A percentile compares a stretch with the other conserved stretches of the same genome.
Conservation (phyloP, 495 filamentous ascomycete species). For the Neurospora cerealis region DNA sequence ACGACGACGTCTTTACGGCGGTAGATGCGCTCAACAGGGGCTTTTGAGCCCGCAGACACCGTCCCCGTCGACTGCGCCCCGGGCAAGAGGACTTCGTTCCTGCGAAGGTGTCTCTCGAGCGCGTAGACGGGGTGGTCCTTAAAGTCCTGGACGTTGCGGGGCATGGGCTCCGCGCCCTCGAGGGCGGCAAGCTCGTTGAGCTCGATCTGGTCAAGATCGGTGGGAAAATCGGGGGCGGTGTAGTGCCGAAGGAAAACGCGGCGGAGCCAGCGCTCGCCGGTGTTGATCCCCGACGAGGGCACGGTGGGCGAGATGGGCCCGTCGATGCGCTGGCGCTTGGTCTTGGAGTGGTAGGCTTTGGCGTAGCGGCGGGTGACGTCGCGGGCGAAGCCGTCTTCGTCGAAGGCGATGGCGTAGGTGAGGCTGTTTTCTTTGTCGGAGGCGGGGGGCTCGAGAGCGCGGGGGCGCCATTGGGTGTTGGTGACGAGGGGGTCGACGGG, state of each 20-base stretch:
- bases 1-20: slow-evolving; percentile 68
- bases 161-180: slow-evolving; percentile 75
- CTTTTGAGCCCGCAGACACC: slow-evolving; percentile 54
- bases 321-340: slow-evolving; percentile 66
- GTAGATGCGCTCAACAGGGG: slow-evolving; percentile 53
- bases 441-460: slow-evolving; percentile 67
- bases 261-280: slow-evolving; percentile 65
- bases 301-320: slow-evolving; percentile 7
- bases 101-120: slow-evolving; percentile 76
- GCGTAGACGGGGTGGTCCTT: slow-evolving; percentile 89
- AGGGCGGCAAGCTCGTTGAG: slow-evolving; percentile 59
- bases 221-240: slow-evolving; percentile 34
- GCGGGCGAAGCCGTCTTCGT: slow-evolving; percentile 56
- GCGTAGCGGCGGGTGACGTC: slow-evolving; percentile 78
- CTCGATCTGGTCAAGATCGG: slow-evolving; percentile 75
- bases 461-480: slow-evolving; percentile 58
- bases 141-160: slow-evolving; percentile 80
- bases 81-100: slow-evolving; percentile 65
- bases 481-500: slow-evolving; percentile 81
- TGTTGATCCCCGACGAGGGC: not conserved
- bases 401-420: slow-evolving; percentile 79
- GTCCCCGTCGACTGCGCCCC: slow-evolving; percentile 66
- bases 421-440: slow-evolving; percentile 63
- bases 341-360: slow-evolving; percentile 82
- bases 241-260: slow-evolving; percentile 47